Base-by-base conservation (phyloP, 1,139 yeast species). In the Geotrichum aggregatum region DNA sequence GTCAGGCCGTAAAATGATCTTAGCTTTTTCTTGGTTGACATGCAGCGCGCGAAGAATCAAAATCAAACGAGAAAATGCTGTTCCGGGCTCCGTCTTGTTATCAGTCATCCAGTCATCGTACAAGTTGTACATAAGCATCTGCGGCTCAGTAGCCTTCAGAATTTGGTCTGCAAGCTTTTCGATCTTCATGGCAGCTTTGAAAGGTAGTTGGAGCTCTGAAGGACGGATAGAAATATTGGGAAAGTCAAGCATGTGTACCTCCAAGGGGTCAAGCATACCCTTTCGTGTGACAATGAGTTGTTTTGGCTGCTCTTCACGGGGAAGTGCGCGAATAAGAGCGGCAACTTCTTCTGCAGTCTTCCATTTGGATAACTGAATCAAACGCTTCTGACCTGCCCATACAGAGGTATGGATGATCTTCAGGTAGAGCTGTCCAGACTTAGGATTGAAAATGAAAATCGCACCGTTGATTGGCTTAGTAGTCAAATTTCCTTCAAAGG, bases 261-360 rank as follows among this genome's bases (percentile, higher is more conserved):
- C 98, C 52, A 94, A 72, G 2, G 99, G 98, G 72, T 94, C 98
- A 58, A 87, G 68, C 77, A 92, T 85, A 21, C 96, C 96, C 63
- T 86, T 87, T 61, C 98, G 76, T 0, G 97, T 86, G 10, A 87
- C 91, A 65, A 92, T 87, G 54, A 94, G 74, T 67, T 91, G 96
- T 62, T 85, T 85, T 1, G 98, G 98, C 64, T 91, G 97, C 67
- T 92, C 97, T 65, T 92, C 97, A 52, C 81, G 77, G 0, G 98
- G 98, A 54, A 92, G 71, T 0, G 98, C 87, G 47, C 97, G 76
- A 24, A 92, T 78, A 58, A 92, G 73, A 0, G 96, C 96, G 10
- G 96, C 92, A 24, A 89, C 95, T 70, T 92, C 98, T 69, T 94
- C 99, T 0, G 98, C 98, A 1, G 98, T 84, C 67, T 92, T 92